Evolutionary conservation across 306 rosid genomes (phyloP), one percentile per base, ranked within the genome.

Genomic region (Castanopsis chinensis): DNA sequence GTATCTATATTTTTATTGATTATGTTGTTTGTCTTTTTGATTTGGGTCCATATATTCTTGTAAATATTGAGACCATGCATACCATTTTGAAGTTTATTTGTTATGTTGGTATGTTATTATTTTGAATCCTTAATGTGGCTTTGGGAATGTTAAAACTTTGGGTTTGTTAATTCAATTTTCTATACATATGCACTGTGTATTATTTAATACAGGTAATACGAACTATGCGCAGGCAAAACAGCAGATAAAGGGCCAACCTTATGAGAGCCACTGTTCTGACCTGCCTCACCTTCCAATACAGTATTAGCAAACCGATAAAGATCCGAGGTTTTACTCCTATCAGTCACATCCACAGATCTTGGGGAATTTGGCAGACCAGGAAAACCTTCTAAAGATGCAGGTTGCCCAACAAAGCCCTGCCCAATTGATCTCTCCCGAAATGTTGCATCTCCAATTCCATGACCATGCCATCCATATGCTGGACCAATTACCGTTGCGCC

Each of bases 241-340:
- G 56, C 43, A 19, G 80, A 55, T 52, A 55, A 4, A 15, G 69
- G 69, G 81, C 74, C 21, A 49, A 45, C 58, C 58, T 57, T 69
- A 11, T 18, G 21, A 35, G 69, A 67, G 54, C 45, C 76, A 23
- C 79, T 56, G 73, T 77, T 78, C 74, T 20, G 67, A 57, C 76
- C 53, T 45, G 79, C 35, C 78, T 80, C 86, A 33, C 25, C 1
- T 65, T 90, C 93, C 1, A 74, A 85, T 23, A 90, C 87, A 60
- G 87, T 15, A 82, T 90, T 91, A 0, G 90, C 91, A 72, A 87
- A 90, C 57, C 87, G 68, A 80, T 90, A 90, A 75, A 90, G 87
- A 87, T 88, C 90, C 45, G 89, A 72, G 79, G 76, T 78, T 17
- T 80, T 84, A 5, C 72, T n/a, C 4, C 81, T 81, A 57, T 61